Percentiles rank a stretch among this genome's conserved stretches.
Evolutionary conservation across 2,329 filamentous ascomycete genomes (phyloP).

Genomic region (Pseudocercospora cruenta): DNA sequence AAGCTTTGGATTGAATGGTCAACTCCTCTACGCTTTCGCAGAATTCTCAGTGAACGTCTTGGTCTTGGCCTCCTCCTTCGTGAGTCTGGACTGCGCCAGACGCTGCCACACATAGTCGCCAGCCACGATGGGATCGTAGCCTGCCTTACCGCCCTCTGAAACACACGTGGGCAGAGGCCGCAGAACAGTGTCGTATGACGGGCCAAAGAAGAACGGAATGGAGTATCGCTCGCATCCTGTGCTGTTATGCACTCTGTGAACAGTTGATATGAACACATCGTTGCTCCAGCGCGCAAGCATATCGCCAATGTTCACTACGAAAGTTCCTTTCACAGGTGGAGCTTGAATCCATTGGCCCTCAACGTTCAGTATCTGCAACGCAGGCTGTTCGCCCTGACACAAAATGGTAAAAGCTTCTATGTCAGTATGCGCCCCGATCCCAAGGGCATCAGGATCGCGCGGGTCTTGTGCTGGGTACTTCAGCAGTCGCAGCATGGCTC

Average conservation of each 20-base stretch:
- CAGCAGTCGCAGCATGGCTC: conserved; percentile 45
- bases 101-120: conserved; percentile 31
- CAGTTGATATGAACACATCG: conserved; percentile 49
- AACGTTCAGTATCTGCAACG: conserved; percentile 36
- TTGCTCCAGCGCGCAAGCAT: conserved; percentile 55
- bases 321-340: conserved; percentile 49
- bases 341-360: conserved; percentile 49
- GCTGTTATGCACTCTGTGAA: conserved; percentile 52
- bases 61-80: conserved; percentile 23
- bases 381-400: conserved; percentile 25
- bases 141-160: conserved; percentile 17
- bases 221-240: conserved; percentile 45
- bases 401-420: conserved; percentile 35
- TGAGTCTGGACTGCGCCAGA: conserved; percentile 27
- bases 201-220: conserved; percentile 55
- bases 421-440: conserved; percentile 42
- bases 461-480: conserved; percentile 42
- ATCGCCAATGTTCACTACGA: conserved; percentile 57
- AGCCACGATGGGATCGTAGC: conserved; percentile 30
- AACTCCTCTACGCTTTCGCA: neutral
- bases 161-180: conserved; percentile 27
- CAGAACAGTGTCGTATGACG: conserved; percentile 42
- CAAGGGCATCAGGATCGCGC: conserved; percentile 34
- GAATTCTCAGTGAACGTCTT: conserved; percentile 11
- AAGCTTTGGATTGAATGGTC: neutral